These are phyloP conservation scores for Lunularia cruciata DNA, from an alignment of 225 moss, liverwort and hornwort species.

Conservation along the genomic window DNA sequence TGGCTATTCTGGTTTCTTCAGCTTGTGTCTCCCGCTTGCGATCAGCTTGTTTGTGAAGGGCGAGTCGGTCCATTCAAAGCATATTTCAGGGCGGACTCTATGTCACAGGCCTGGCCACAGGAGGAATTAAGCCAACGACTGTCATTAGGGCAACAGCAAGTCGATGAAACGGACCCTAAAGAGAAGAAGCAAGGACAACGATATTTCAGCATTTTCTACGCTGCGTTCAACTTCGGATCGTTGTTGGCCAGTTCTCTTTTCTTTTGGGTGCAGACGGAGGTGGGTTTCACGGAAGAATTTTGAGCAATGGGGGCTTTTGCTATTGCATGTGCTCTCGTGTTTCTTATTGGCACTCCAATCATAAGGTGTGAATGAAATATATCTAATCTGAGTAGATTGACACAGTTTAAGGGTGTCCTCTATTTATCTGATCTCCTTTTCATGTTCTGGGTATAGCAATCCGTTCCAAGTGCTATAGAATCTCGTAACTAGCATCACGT, in stretches of 20 bases:
- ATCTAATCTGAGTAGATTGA: too few species aligned
- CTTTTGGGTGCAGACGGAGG: conserved; percentile 26
- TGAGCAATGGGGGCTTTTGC: conserved; percentile 2
- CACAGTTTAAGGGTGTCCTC: too few species aligned
- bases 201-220: conserved; percentile 27
- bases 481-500: too few species aligned
- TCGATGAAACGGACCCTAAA: conserved; percentile 26
- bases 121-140: conserved; percentile 28
- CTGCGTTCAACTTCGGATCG: background rate
- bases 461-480: too few species aligned
- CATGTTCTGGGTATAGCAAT: too few species aligned
- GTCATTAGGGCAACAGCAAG: conserved; percentile 33
- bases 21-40: conserved; percentile 22
- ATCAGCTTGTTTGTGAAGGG: conserved; percentile 16
- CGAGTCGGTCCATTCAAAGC: background rate
- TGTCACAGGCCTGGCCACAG: conserved; percentile 27
- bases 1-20: conserved; percentile 14
- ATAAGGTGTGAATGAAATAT: too few species aligned
- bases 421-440: too few species aligned
- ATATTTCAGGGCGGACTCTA: conserved; percentile 20
- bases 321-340: conserved; percentile 8
- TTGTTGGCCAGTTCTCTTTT: conserved; percentile 22
- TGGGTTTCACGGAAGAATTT: conserved; percentile 22
- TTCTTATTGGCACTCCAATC: conserved; percentile 22
- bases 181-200: conserved; percentile 29